Evolutionary conservation across 2,329 filamentous ascomycete genomes (phyloP).

Genomic region (Leptographium wingfieldii): DNA sequence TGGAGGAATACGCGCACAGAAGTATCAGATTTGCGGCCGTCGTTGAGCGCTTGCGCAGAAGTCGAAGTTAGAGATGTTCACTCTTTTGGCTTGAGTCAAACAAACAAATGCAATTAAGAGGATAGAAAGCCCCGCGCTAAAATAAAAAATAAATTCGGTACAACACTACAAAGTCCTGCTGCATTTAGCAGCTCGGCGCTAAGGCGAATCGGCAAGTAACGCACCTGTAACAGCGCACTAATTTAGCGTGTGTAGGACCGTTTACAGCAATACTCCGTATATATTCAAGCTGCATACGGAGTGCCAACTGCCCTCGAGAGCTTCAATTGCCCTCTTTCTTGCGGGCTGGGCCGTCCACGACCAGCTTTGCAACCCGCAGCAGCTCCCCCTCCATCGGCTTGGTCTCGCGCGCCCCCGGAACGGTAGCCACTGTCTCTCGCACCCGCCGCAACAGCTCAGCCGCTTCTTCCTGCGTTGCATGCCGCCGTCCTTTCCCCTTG

Average conservation of each 20-base stretch:
- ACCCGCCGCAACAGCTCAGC: slow-evolving; percentile 37
- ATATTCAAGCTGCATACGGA: background rate
- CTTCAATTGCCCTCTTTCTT: background rate
- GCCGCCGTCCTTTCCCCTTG: slow-evolving; percentile 44
- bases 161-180: background rate
- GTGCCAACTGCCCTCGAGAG: background rate
- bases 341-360: slow-evolving; percentile 23
- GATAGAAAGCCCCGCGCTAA: background rate
- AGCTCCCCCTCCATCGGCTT: slow-evolving; percentile 30
- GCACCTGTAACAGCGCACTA: background rate
- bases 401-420: slow-evolving; percentile 26
- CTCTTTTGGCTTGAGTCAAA: background rate
- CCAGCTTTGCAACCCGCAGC: slow-evolving; percentile 23
- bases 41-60: background rate
- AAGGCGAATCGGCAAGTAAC: background rate
- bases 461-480: slow-evolving; percentile 49
- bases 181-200: background rate
- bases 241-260: background rate
- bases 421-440: slow-evolving; percentile 18
- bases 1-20: background rate
- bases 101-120: background rate
- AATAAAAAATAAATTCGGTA: background rate
- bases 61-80: background rate
- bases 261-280: background rate
- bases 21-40: background rate